Evolutionary conservation across 257 asterid species (phyloP).

Genomic region (Primulina huaijiensis): DNA sequence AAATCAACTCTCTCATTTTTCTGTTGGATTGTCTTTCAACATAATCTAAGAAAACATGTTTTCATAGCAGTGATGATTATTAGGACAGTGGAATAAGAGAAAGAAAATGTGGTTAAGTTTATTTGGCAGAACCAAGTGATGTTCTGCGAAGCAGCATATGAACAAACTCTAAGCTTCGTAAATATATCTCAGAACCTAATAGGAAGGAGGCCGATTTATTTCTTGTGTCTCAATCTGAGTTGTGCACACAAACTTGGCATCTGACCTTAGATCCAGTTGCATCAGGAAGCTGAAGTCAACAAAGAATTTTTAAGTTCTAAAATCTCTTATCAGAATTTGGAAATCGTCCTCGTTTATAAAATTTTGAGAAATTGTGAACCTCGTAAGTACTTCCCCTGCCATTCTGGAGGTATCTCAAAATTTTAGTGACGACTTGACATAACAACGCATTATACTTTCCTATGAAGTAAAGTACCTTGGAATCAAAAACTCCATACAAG

Average conservation of each 20-base stretch:
- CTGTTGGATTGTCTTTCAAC: no score
- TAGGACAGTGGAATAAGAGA: not conserved
- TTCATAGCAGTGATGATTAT: not conserved
- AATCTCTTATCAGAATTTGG: no score
- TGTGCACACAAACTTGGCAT: no score
- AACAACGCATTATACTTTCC: not conserved
- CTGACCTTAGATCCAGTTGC: no score
- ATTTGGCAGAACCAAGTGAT: not conserved
- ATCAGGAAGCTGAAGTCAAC: no score
- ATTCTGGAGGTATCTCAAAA: not conserved
- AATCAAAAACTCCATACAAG: not conserved
- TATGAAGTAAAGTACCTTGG: not conserved
- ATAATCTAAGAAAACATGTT: not conserved
- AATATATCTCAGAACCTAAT: no score
- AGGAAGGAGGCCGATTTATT: no score
- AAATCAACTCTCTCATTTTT: not conserved
- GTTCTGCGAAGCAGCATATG: not conserved
- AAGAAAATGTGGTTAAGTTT: not conserved
- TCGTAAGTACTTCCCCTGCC: not conserved
- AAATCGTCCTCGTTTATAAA: no score
- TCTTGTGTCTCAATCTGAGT: no score
- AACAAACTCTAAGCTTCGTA: not conserved
- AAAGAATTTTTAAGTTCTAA: no score
- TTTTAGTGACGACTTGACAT: no score
- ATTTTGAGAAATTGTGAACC: not conserved